Evolutionary conservation across 192 early-diverging fungal species (phyloP), one percentile per base, ranked within the genome.

Genomic region (Coemansia sp.): DNA sequence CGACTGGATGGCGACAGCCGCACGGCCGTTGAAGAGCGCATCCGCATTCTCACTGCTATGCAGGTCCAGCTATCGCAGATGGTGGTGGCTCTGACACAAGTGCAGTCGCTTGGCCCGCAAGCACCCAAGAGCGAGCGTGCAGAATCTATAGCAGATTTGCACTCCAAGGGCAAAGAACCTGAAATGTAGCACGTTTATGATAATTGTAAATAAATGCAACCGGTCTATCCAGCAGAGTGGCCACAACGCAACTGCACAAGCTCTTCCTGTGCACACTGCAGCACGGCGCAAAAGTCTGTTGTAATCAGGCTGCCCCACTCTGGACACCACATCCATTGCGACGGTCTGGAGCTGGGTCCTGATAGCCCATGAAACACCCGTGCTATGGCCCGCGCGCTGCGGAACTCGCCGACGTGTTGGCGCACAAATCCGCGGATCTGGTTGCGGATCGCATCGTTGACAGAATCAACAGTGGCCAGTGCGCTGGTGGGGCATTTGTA

Each of bases 41-140:
- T 90, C 35, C 79, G 84, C 11, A 72, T 88, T 21, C 61, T 90
- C 42, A 79, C 87, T 21, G 77, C 78, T 1, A 71, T 84, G 8
- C 82, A 88, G 52, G 55, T 55, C 2, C 88, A 90, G 65, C 81
- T 88, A 5, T 76, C 73, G 20, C 65, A 76, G 12, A 76, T 76
- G 73, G 42, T 76, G 12, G 35, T 59, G 26, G 59, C 73, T 9
- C 51, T 76, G 31, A 76, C 73, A 0, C 73, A 76, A 37, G 67
- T 76, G 5, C 67, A 76, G 38, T 76, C 73, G 20, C 30, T 59
- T 15, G 12, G 19, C 28, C n/a, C 28, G 36, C 23, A 8, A 13
- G 26, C 15, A 28, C 45, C 43, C 21, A 16, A 15, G 30, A 23
- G 46, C 21, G 13, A 28, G 23, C 23, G 46, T 4, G 3, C 21